Conservation (phyloP, 805 yeast genomes). For the Lachancea quebecensis region DNA sequence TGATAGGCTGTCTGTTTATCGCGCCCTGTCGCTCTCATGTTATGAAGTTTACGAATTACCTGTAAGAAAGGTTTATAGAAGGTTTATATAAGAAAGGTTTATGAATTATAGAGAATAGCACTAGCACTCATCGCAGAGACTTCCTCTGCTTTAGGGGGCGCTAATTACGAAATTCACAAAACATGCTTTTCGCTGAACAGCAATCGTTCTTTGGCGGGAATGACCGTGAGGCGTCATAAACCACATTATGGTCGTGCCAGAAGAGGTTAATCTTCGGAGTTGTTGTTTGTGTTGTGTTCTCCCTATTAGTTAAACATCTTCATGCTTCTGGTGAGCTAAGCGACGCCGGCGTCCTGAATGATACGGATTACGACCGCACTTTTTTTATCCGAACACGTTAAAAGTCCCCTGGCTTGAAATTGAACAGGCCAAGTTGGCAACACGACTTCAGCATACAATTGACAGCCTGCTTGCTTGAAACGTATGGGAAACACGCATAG, state of each 20-base stretch:
- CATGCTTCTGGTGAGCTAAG: too few species aligned
- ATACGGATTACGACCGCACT: background rate
- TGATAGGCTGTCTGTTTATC: background rate
- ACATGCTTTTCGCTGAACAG: too few species aligned
- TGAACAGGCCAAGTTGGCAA: too few species aligned
- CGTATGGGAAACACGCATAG: slow-evolving; percentile 13
- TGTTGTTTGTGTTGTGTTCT: too few species aligned
- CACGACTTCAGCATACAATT: background rate
- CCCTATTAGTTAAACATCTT: too few species aligned
- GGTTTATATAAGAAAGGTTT: background rate
- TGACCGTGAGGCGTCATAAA: too few species aligned
- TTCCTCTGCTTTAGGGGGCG: too few species aligned
- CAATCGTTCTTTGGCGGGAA: too few species aligned
- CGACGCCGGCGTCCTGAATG: background rate
- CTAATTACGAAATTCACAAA: too few species aligned
- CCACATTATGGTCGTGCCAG: too few species aligned
- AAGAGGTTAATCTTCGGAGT: too few species aligned
- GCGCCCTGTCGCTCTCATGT: background rate
- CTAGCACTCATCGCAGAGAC: too few species aligned
- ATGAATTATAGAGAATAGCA: background rate
- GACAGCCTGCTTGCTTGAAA: background rate
- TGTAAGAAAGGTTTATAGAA: background rate
- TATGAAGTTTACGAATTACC: background rate
- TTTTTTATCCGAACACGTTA: background rate
- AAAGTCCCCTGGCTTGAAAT: background rate